These are phyloP conservation scores for Aspergillus fumigatus DNA, from an alignment of 2,329 filamentous ascomycete species.

Conservation along the genomic window DNA sequence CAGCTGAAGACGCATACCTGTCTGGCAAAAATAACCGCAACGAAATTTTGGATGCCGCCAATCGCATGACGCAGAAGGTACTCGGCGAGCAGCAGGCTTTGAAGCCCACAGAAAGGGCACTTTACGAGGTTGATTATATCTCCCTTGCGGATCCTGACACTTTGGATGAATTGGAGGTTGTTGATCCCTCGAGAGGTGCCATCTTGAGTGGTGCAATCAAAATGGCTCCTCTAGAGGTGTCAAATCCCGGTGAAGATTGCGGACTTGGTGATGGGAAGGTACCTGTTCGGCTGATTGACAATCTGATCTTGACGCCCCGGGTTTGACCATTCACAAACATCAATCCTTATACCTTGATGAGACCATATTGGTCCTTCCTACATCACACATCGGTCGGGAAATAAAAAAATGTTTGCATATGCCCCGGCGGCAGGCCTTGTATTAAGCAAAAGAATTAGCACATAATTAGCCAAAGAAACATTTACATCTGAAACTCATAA, in stretches of 20 bases:
- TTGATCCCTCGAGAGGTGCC: constrained; percentile 68
- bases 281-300: constrained; percentile 85
- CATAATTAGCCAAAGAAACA: neutral
- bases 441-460: neutral
- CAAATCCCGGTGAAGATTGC: constrained; percentile 64
- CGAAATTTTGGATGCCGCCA: constrained; percentile 69
- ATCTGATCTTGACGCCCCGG: constrained; percentile 63
- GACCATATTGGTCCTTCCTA: neutral
- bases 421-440: neutral
- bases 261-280: constrained; percentile 69
- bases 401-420: neutral
- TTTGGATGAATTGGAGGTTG: constrained; percentile 68
- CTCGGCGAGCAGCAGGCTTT: constrained; percentile 60
- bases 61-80: constrained; percentile 52
- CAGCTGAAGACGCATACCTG: constrained; percentile 65
- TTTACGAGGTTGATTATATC: constrained; percentile 86
- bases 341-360: neutral
- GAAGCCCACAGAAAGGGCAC: constrained; percentile 56
- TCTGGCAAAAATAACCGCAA: constrained; percentile 52
- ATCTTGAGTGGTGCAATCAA: constrained; percentile 87
- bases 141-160: constrained; percentile 82
- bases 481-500: neutral
- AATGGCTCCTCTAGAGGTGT: constrained; percentile 75
- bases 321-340: constrained; percentile 4
- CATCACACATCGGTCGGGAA: neutral